Conservation (phyloP, 768 basidiomycete genomes). For the Lentinula aciculospora region DNA sequence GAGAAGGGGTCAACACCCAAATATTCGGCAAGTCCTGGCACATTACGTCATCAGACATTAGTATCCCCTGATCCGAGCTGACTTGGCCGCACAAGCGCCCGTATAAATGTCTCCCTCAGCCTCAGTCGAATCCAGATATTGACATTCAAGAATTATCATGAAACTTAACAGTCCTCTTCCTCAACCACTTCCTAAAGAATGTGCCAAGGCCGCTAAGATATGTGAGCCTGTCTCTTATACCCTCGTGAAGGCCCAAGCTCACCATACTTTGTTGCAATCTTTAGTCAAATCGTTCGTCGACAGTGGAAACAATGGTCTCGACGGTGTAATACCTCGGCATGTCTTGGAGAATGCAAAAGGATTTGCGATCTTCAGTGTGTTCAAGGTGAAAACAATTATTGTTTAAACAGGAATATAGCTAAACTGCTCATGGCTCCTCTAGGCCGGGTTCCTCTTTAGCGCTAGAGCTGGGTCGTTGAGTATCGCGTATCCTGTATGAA, state of each 20-base stretch:
- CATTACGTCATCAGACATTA: background rate
- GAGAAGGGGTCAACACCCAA: too few species aligned
- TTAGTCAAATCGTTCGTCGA: conserved; percentile 85
- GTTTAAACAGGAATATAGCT: conserved; percentile 34
- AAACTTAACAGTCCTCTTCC: conserved; percentile 46
- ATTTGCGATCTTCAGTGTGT: conserved; percentile 88
- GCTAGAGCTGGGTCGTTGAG: conserved; percentile 70
- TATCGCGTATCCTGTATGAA: conserved; percentile 44
- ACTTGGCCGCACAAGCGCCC: background rate
- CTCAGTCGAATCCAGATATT: background rate
- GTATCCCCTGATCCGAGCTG: background rate
- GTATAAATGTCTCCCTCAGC: background rate
- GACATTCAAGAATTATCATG: conserved; percentile 20
- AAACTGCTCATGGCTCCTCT: conserved; percentile 23
- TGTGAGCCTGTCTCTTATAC: conserved; percentile 39
- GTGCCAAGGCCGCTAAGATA: conserved; percentile 82
- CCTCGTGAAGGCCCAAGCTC: background rate
- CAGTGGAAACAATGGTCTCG: conserved; percentile 73
- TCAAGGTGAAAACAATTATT: conserved; percentile 39
- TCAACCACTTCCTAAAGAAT: conserved; percentile 73
- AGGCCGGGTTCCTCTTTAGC: conserved; percentile 57
- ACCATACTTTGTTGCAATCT: background rate
- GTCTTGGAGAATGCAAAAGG: conserved; percentile 53
- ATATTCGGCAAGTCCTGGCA: too few species aligned
- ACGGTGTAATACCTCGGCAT: conserved; percentile 49